Percentiles rank a stretch among this genome's conserved stretches.
Evolutionary conservation across 176 grass and related monocot species (phyloP).

Genomic region (Thinopyrum elongatum): DNA sequence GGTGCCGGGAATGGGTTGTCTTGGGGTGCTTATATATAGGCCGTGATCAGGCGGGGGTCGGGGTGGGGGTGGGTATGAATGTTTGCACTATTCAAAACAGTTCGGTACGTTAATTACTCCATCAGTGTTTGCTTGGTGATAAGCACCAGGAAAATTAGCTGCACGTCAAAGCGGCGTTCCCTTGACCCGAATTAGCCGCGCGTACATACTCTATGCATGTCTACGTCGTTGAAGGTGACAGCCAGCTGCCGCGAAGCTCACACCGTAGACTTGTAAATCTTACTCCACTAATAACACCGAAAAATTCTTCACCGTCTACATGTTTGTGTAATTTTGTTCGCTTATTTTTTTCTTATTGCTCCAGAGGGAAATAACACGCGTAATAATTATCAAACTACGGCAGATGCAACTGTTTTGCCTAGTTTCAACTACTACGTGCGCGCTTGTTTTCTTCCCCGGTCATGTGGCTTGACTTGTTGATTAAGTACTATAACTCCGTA

Average conservation of each 20-base stretch:
- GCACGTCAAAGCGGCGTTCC: neutral
- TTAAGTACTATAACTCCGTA: no score
- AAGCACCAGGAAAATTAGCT: neutral
- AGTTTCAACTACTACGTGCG: no score
- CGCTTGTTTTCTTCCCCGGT: no score
- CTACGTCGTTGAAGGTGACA: neutral
- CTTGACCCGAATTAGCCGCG: neutral
- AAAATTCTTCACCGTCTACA: neutral
- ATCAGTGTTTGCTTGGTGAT: neutral
- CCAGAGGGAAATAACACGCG: no score
- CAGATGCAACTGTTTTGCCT: no score
- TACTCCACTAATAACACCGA: neutral
- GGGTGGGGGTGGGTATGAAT: neutral
- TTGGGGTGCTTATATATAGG: neutral
- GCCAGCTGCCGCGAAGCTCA: neutral
- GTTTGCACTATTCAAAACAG: neutral
- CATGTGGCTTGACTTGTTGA: no score
- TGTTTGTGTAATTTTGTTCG: neutral
- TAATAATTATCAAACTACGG: no score
- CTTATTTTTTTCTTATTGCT: no score
- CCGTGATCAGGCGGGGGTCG: neutral
- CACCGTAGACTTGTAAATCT: neutral
- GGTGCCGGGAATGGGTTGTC: neutral
- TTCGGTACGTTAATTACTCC: no score
- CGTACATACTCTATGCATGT: neutral